These are phyloP conservation scores for Phlebiopsis gigantea DNA, from an alignment of 768 basidiomycete genomes.

Conservation along the genomic window DNA sequence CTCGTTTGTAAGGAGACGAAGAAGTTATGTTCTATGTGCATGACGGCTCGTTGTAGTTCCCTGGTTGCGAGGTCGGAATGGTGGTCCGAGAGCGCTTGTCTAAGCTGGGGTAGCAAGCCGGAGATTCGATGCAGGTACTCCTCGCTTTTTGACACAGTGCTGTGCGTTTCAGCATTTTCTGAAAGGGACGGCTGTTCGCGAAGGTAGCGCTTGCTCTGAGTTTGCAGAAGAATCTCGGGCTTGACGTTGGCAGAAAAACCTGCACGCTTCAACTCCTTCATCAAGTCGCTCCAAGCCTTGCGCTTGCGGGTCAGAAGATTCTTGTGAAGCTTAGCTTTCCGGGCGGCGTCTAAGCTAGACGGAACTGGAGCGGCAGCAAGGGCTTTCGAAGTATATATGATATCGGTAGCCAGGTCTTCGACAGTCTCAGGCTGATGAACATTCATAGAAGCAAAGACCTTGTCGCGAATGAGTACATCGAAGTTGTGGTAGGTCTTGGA, in stretches of 20 bases:
- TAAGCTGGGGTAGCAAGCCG: constrained; percentile 59
- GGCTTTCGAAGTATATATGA: constrained; percentile 56
- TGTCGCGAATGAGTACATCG: constrained; percentile 34
- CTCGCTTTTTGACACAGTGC: constrained; percentile 41
- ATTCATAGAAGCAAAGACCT: constrained; percentile 38
- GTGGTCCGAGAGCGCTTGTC: constrained; percentile 59
- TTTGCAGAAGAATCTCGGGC: constrained; percentile 57
- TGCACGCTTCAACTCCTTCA: constrained; percentile 79
- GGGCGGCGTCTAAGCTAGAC: constrained; percentile 37
- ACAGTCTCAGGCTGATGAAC: constrained; percentile 36
- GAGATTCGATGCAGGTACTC: constrained; percentile 61
- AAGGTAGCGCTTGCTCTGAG: constrained; percentile 55
- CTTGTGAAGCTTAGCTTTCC: constrained; percentile 61
- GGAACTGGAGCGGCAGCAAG: constrained; percentile 47
- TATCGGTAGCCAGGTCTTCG: constrained; percentile 52
- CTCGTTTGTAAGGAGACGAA: constrained; percentile 58
- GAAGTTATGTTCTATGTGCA: constrained; percentile 76
- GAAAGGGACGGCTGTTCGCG: constrained; percentile 48
- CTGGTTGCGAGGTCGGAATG: constrained; percentile 82
- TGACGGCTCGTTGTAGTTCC: constrained; percentile 76
- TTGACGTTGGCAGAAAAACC: constrained; percentile 73
- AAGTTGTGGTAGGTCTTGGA: constrained; percentile 48
- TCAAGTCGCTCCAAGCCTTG: constrained; percentile 85
- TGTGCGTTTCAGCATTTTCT: constrained; percentile 14
- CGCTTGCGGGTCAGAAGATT: constrained; percentile 76